These are phyloP conservation scores for Trebouxia sp. DNA, from an alignment of 139 green algal species.

Conservation along the genomic window DNA sequence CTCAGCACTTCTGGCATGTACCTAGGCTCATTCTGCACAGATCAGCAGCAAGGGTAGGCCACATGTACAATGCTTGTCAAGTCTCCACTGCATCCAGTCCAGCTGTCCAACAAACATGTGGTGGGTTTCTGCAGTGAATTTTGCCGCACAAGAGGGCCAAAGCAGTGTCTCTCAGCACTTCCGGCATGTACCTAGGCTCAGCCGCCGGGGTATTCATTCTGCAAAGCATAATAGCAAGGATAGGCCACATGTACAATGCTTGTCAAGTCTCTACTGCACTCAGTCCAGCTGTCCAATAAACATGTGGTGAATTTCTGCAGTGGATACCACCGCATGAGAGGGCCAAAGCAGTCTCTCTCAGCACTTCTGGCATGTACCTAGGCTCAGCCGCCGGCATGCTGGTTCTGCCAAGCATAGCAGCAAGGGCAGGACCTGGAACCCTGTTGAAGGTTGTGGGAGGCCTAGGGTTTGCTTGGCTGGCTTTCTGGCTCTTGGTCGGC, in stretches of 20 bases:
- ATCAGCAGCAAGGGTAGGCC: no score
- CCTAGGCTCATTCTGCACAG: constrained; percentile 90
- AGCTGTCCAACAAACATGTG: neutral
- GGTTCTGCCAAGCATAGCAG: constrained; percentile 75
- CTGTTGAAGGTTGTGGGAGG: constrained; percentile 73
- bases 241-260: no score
- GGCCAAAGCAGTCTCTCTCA: constrained; percentile 83
- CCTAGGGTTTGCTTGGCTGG: constrained; percentile 79
- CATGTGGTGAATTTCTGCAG: constrained; percentile 38
- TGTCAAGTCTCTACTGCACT: neutral
- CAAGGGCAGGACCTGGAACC: constrained; percentile 50
- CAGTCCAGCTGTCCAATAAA: neutral
- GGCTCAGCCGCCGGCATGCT: constrained; percentile 90
- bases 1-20: constrained; percentile 98
- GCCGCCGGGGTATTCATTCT: constrained; percentile 88
- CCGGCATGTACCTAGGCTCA: constrained; percentile 98
- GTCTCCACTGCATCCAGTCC: no score
- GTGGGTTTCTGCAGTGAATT: constrained; percentile 71
- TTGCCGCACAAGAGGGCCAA: constrained; percentile 81
- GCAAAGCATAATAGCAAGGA: no score
- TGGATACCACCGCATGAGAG: constrained; percentile 91
- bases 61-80: no score
- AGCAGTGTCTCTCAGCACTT: constrained; percentile 90
- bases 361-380: constrained; percentile 98
- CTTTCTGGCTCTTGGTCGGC: constrained; percentile 59